phyloP scores from a whole-genome alignment of 2,329 filamentous ascomycete species.

The Lachnellula cervina region DNA sequence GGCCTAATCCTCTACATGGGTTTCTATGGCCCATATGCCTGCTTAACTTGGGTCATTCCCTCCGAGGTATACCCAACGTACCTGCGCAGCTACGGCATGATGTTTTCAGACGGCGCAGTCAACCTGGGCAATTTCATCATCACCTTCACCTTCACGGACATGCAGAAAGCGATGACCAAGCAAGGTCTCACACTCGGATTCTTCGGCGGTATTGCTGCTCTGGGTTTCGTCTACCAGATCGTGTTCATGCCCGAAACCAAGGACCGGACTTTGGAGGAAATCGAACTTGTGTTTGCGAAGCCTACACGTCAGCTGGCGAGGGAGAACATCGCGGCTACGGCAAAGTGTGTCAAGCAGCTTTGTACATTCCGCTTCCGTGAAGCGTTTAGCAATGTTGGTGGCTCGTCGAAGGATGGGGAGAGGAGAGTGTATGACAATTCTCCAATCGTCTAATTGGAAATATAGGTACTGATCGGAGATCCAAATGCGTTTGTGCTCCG shows the following conservation, averaged over 20 bases:
- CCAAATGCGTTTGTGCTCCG: too few relatives aligned
- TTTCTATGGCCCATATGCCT: conserved; percentile 63
- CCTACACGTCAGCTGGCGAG: conserved; percentile 58
- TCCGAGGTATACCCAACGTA: conserved; percentile 70
- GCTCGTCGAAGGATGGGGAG: too few relatives aligned
- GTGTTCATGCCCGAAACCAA: conserved; percentile 75
- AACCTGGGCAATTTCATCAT: conserved; percentile 69
- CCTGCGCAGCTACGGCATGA: conserved; percentile 69
- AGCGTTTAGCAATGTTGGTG: too few relatives aligned
- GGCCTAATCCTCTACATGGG: conserved; percentile 65
- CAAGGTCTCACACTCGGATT: conserved; percentile 66
- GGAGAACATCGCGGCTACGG: conserved; percentile 42
- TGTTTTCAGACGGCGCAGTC: conserved; percentile 60
- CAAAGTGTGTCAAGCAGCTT: too few relatives aligned
- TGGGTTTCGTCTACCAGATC: conserved; percentile 68
- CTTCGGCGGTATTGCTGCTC: conserved; percentile 67
- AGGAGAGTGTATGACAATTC: too few relatives aligned
- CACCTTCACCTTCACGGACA: conserved; percentile 68
- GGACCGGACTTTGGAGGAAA: conserved; percentile 62
- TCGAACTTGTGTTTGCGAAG: conserved; percentile 60
- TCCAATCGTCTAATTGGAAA: too few relatives aligned
- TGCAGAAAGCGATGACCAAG: conserved; percentile 61
- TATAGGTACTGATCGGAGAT: too few relatives aligned
- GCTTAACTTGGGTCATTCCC: conserved; percentile 61
- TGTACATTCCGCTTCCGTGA: too few relatives aligned